Evolutionary conservation across 2,329 filamentous ascomycete species (phyloP).

Genomic region (Apiospora hydei): DNA sequence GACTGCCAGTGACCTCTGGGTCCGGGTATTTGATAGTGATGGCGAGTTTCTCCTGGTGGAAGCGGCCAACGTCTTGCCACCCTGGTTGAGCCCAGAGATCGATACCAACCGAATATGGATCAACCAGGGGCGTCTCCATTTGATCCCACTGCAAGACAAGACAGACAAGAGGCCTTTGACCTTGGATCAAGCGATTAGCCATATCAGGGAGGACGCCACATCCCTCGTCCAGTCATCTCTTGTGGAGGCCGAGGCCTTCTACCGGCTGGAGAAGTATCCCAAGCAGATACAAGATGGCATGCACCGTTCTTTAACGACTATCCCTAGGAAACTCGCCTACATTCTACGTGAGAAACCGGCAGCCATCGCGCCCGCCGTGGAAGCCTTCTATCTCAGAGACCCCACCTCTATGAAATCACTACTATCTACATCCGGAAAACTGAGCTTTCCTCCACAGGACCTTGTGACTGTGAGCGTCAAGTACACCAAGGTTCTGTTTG

Average conservation of each 20-base stretch:
- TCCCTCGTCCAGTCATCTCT: constrained; percentile 73
- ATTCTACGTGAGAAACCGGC: constrained; percentile 78
- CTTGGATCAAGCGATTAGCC: constrained; percentile 68
- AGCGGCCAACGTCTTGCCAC: constrained; percentile 85
- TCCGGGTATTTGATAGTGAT: constrained; percentile 84
- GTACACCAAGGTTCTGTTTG: constrained; percentile 90
- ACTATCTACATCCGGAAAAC: constrained; percentile 57
- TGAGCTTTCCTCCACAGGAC: constrained; percentile 78
- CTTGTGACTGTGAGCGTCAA: constrained; percentile 79
- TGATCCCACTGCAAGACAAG: constrained; percentile 68
- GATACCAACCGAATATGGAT: constrained; percentile 92
- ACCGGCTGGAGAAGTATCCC: constrained; percentile 85
- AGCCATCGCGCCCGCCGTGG: constrained; percentile 82
- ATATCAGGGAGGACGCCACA: constrained; percentile 63
- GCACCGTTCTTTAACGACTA: constrained; percentile 75
- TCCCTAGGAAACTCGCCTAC: constrained; percentile 84
- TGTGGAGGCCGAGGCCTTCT: constrained; percentile 90
- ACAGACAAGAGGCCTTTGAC: constrained; percentile 56
- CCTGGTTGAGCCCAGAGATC: constrained; percentile 91
- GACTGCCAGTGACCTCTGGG: constrained; percentile 77
- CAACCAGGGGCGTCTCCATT: constrained; percentile 74
- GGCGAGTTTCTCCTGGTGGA: constrained; percentile 96
- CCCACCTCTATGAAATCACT: constrained; percentile 76
- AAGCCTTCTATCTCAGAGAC: constrained; percentile 92
- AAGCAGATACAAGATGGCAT: constrained; percentile 74